phyloP scores from a whole-genome alignment of 1,139 yeast genomes.

The Scheffersomyces parashehatae region DNA sequence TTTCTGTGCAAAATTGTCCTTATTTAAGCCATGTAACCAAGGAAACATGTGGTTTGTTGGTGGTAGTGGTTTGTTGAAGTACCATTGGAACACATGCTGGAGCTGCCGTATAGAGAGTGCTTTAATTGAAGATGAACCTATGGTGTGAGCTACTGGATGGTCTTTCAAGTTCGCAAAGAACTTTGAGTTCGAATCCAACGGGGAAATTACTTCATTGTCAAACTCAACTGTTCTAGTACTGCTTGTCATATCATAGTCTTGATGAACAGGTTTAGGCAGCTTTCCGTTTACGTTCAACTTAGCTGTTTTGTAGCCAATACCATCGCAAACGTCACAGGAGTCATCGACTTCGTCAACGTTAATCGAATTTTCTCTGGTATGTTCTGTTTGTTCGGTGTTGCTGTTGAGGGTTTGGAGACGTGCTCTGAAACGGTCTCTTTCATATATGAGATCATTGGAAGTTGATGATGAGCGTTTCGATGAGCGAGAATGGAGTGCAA shows the following conservation, averaged over 20 bases:
- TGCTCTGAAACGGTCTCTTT: slow-evolving; percentile 47
- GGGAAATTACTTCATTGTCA: slow-evolving; percentile 13
- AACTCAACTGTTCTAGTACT: neutral
- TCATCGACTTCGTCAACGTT: neutral
- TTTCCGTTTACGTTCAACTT: slow-evolving; percentile 26
- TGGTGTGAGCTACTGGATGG: slow-evolving; percentile 1
- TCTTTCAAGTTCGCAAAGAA: slow-evolving; percentile 15
- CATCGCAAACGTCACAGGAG: slow-evolving; percentile 40
- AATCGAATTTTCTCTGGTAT: slow-evolving; percentile 5
- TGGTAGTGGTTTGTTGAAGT: slow-evolving; percentile 60
- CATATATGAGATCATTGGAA: slow-evolving; percentile 44
- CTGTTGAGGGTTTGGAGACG: slow-evolving; percentile 37
- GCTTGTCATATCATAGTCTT: neutral
- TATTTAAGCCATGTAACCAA: slow-evolving; percentile 81
- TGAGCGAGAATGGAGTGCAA: neutral
- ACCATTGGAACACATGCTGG: slow-evolving; percentile 39
- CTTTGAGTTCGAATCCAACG: slow-evolving; percentile 25
- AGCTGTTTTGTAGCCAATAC: slow-evolving; percentile 39
- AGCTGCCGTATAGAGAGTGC: slow-evolving; percentile 30
- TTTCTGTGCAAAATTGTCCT: slow-evolving; percentile 51
- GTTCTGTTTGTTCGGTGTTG: too few relatives aligned
- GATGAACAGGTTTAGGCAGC: neutral
- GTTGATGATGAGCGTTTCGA: slow-evolving; percentile 43
- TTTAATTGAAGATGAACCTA: slow-evolving; percentile 16
- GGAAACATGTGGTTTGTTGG: slow-evolving; percentile 75